Evolutionary conservation across 169 alveolate species (phyloP).

Genomic region (Neospora caninum): DNA sequence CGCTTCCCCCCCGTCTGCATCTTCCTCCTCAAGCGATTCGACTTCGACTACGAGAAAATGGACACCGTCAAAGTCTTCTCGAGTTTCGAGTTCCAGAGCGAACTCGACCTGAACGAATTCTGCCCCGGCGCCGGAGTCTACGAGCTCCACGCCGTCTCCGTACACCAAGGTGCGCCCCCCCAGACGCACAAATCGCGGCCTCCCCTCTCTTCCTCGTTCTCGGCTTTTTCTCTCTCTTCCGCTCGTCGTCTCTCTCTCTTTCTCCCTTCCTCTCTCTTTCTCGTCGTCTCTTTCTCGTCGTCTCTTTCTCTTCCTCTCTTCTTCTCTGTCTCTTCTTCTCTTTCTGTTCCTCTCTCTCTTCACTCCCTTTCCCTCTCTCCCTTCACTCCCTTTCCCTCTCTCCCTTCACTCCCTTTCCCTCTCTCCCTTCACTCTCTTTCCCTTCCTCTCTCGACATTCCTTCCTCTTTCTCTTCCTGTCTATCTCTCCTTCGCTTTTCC

Average conservation of each 20-base stretch:
- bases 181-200: not conserved
- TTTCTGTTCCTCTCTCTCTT: not conserved
- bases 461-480: too few relatives aligned
- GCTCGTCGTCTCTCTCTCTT: not conserved
- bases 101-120: conserved; percentile 83
- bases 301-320: not conserved
- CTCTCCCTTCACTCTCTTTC: too few relatives aligned
- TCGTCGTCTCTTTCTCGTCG: not conserved
- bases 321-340: too few relatives aligned
- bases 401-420: too few relatives aligned
- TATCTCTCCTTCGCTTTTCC: too few relatives aligned
- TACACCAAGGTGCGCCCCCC: conserved; percentile 84
- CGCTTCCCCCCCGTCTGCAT: conserved; percentile 94
- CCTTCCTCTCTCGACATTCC: too few relatives aligned
- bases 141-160: conserved; percentile 92
- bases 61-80: conserved; percentile 71
- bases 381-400: too few relatives aligned
- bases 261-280: not conserved
- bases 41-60: conserved; percentile 85
- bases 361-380: not conserved
- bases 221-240: not conserved
- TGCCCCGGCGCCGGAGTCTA: conserved; percentile 82
- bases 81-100: conserved; percentile 91
- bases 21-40: conserved; percentile 91
- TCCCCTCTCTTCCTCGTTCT: not conserved